Evolutionary conservation across 192 early-diverging fungal species (phyloP), one percentile per base, ranked within the genome.

Genomic region (Linnemannia hyalina): DNA sequence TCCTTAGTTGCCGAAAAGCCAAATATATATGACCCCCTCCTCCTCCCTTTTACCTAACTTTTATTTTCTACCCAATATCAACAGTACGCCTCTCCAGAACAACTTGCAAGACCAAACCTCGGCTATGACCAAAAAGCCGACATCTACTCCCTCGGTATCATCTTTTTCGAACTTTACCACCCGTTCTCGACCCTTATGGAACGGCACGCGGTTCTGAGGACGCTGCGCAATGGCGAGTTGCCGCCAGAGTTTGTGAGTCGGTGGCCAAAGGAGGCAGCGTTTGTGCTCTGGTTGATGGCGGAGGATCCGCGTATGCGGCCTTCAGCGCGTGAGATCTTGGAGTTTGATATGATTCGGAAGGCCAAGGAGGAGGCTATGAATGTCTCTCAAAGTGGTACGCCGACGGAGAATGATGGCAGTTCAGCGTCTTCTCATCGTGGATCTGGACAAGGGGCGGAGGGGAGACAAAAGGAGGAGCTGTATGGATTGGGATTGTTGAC

Each of bases 81-180:
- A 3, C 79, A 93, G 91, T 97, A 97, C 78, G 96, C 96, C n/a
- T 96, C 96, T 11, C 96, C 96, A 0, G 96, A 97, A 82, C 96
- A 97, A 77, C 83, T 96, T n/a, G 90, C 88, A 26, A 82, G 78
- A 55, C 92, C 82, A 23, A 77, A 88, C 40, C 71, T 75, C n/a
- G 75, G 86, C 15, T 96, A 96, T 75, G 93, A 93, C 78, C 91
- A 95, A 87, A 96, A 95, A 74, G 94, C 93, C 6, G 99, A 99
- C 81, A 97, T 99, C 15, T 99, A 98, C 87, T 97, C 97, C 9
- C 88, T 98, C 16, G 99, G 99, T 5, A 98, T 99, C 55, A 95
- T 99, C 52, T 95, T 99, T 70, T 99, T 98, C 83, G 99, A 99
- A 89, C 89, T 99, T 65, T 95, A 95, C 86, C 95, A 96, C 42